Evolutionary conservation across 768 basidiomycete genomes (phyloP).

Genomic region (Tylopilus cervinicoccineus): DNA sequence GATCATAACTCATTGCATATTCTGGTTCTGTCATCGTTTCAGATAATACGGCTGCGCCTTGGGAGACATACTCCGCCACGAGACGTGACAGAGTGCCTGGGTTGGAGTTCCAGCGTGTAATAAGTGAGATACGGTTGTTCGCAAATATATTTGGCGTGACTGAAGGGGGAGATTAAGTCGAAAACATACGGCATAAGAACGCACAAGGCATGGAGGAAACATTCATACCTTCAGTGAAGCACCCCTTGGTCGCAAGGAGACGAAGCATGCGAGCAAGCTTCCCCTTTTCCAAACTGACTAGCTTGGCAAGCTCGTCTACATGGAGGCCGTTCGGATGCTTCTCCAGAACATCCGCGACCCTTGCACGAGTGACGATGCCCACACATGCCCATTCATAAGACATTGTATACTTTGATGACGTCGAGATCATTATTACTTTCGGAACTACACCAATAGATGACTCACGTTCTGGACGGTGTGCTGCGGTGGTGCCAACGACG

Average conservation of each 20-base stretch:
- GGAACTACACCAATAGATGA: neutral
- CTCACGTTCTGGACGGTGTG: conserved; percentile 26
- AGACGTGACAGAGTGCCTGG: conserved; percentile 8
- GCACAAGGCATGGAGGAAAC: neutral
- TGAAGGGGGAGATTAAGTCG: neutral
- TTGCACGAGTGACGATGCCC: conserved; percentile 21
- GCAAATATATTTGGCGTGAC: conserved; percentile 28
- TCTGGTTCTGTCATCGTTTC: conserved; percentile 24
- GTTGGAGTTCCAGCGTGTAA: conserved; percentile 15
- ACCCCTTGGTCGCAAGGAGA: conserved; percentile 28
- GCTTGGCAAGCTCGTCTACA: conserved; percentile 22
- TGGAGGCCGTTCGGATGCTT: conserved; percentile 27
- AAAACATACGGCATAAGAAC: too few relatives aligned
- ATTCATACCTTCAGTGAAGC: conserved; percentile 28
- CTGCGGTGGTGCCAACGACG: conserved; percentile 26
- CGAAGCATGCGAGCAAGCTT: conserved; percentile 31
- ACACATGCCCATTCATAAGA: conserved; percentile 27
- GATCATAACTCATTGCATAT: conserved; percentile 21
- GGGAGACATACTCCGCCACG: conserved; percentile 8
- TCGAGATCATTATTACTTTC: neutral
- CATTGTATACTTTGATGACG: conserved; percentile 10
- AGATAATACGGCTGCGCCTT: conserved; percentile 17
- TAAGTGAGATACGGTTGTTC: conserved; percentile 33
- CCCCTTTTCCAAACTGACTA: conserved; percentile 21
- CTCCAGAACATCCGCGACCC: conserved; percentile 26